A percentile compares a stretch with the other conserved stretches of the same genome.
Evolutionary conservation across 2,329 filamentous ascomycete genomes (phyloP).

Genomic region (Aspergillus sp.): DNA sequence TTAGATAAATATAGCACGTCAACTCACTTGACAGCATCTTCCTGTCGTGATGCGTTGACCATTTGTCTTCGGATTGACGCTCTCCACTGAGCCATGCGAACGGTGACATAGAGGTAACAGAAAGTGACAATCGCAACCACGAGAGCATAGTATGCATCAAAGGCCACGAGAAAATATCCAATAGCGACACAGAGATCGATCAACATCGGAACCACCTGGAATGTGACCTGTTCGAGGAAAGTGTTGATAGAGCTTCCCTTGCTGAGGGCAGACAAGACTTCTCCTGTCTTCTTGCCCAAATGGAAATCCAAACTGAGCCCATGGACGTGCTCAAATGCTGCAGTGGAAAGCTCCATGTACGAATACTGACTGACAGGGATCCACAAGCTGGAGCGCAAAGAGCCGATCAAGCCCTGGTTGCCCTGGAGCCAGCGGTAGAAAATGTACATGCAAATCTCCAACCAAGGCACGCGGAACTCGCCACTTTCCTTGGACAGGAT

Average conservation of each 20-base stretch:
- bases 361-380: conserved; percentile 97
- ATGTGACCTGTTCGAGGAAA: conserved; percentile 93
- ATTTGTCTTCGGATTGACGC: conserved; percentile 87
- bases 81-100: conserved; percentile 90
- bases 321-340: conserved; percentile 96
- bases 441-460: conserved; percentile 70
- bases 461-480: conserved; percentile 62
- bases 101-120: conserved; percentile 93
- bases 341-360: conserved; percentile 87
- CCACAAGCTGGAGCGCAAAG: conserved; percentile 79
- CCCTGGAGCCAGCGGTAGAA: conserved; percentile 79
- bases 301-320: conserved; percentile 94
- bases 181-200: conserved; percentile 84
- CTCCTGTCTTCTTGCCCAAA: conserved; percentile 90
- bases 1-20: conserved; percentile 1
- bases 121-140: conserved; percentile 89
- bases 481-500: conserved; percentile 59
- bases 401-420: conserved; percentile 79
- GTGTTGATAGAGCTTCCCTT: conserved; percentile 96
- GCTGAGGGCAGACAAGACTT: conserved; percentile 90
- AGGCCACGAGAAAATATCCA: conserved; percentile 69
- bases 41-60: conserved; percentile 90
- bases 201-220: conserved; percentile 92
- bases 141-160: conserved; percentile 85
- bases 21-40: conserved; percentile 83